These are phyloP conservation scores for Populus davidiana DNA, from an alignment of 345 rosid genomes.

Conservation along the genomic window DNA sequence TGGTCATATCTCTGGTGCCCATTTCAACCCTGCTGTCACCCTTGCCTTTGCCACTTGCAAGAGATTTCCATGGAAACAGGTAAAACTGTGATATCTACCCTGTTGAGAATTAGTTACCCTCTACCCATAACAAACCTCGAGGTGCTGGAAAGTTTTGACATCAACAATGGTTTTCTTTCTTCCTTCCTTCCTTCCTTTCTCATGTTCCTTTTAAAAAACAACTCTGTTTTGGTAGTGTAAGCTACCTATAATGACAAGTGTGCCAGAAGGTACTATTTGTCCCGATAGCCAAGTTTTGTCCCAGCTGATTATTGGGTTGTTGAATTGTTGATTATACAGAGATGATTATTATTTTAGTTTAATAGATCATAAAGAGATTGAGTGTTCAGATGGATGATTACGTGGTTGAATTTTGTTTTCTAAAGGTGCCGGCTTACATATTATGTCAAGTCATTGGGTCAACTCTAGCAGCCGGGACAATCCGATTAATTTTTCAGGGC, in stretches of 20 bases:
- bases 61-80: constrained; percentile 84
- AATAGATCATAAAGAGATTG: neutral
- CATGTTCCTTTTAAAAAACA: neutral
- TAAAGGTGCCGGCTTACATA: constrained; percentile 76
- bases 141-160: neutral
- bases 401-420: neutral
- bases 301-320: neutral
- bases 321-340: neutral
- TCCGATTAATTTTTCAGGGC: constrained; percentile 63
- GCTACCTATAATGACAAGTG: neutral
- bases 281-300: neutral
- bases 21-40: constrained; percentile 95
- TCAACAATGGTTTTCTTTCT: neutral
- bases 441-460: constrained; percentile 68
- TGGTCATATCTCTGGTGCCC: constrained; percentile 97
- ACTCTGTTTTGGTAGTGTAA: neutral
- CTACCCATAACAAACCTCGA: neutral
- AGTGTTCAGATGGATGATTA: neutral
- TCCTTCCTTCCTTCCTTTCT: too few species aligned
- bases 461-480: constrained; percentile 74
- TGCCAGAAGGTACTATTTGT: neutral
- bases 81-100: neutral
- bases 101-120: neutral
- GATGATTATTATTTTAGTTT: neutral
- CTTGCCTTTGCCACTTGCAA: constrained; percentile 80